A percentile compares a stretch with the other conserved stretches of the same genome.
phyloP scores from a whole-genome alignment of 495 filamentous ascomycete genomes.

The Cercophora samala region DNA sequence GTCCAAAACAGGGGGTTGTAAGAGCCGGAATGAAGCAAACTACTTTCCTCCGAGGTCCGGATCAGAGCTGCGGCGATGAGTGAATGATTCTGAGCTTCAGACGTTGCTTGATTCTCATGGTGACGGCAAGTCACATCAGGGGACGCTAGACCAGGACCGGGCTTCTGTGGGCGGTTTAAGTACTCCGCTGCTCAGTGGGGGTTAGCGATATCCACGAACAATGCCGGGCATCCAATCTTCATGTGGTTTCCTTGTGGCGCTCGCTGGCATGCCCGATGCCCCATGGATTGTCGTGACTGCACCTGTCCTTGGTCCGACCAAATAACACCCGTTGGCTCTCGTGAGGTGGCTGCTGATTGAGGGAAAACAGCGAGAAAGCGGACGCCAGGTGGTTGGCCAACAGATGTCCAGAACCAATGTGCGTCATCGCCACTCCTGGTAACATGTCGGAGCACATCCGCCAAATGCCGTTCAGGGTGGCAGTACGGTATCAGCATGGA shows the following conservation, averaged over 20 bases:
- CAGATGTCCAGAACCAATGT: slow-evolving; percentile 3
- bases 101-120: slow-evolving; percentile 18
- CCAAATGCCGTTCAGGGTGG: neutral
- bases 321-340: neutral
- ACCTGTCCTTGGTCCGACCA: neutral
- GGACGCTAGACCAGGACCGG: slow-evolving; percentile 8
- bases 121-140: slow-evolving; percentile 16
- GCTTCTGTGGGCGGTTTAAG: neutral
- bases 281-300: neutral
- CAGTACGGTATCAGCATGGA: neutral
- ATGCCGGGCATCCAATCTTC: neutral
- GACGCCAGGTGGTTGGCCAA: slow-evolving; percentile 4
- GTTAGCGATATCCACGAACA: neutral
- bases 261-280: neutral
- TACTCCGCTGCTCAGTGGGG: slow-evolving; percentile 18
- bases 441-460: neutral
- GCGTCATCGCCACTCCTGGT: slow-evolving; percentile 10
- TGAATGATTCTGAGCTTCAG: slow-evolving; percentile 10
- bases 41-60: neutral
- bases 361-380: neutral
- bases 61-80: slow-evolving; percentile 4
- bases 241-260: neutral
- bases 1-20: neutral
- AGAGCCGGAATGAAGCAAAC: neutral
- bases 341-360: neutral